These are phyloP conservation scores for Beta lomatogona DNA, from an alignment of 179 eudicot species.

Conservation along the genomic window DNA sequence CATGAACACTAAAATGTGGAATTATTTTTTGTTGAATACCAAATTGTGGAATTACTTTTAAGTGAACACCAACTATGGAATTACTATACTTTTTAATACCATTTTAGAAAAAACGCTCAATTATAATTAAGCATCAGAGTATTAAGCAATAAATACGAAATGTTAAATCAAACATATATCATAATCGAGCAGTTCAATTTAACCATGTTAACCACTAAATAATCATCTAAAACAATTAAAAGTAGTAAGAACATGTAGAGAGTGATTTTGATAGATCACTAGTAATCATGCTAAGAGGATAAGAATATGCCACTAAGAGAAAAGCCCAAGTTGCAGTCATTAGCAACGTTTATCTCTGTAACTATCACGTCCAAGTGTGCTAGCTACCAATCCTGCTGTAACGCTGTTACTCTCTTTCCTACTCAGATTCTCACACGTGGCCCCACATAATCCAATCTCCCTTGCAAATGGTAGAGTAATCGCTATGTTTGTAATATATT, in stretches of 20 bases:
- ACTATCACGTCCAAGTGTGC: neutral
- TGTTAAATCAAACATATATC: too few species aligned
- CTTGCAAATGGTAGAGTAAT: too few species aligned
- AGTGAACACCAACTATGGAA: too few species aligned
- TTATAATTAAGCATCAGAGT: too few species aligned
- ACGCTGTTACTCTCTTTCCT: conserved; percentile 11
- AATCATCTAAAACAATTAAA: neutral
- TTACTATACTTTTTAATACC: too few species aligned
- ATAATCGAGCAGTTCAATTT: too few species aligned
- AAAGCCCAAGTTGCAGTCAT: neutral
- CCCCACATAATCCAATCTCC: neutral
- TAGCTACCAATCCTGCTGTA: neutral
- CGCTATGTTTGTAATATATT: too few species aligned
- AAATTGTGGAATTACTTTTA: too few species aligned
- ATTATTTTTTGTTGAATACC: too few species aligned
- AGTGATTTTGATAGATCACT: neutral
- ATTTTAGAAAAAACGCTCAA: too few species aligned
- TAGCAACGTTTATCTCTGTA: neutral
- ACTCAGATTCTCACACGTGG: conserved; percentile 14
- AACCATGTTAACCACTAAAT: neutral
- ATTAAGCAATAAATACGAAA: too few species aligned
- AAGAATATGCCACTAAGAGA: neutral
- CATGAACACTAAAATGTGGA: too few species aligned
- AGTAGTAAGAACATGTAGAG: neutral
- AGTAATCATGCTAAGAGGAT: neutral